Percentiles rank a stretch among this genome's conserved stretches.
Conservation (phyloP, 2,329 filamentous ascomycete species). For the Ophioceras dolichostomum region DNA sequence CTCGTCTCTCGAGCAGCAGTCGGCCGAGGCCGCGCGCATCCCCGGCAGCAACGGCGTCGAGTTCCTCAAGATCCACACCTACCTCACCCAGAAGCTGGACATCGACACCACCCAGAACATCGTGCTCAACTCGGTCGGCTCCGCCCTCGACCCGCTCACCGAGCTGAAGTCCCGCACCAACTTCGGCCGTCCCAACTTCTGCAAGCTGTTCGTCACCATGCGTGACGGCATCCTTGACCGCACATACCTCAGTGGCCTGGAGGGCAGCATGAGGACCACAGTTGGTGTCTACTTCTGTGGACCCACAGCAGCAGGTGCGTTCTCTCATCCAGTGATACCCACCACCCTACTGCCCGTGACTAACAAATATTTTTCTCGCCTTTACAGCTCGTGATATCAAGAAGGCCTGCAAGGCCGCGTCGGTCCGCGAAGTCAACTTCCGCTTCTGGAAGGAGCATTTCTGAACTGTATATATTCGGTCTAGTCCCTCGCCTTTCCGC, state of each 20-base stretch:
- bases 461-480: constrained; percentile 20
- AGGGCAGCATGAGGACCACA: constrained; percentile 64
- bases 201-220: constrained; percentile 69
- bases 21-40: constrained; percentile 53
- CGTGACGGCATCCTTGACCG: constrained; percentile 76
- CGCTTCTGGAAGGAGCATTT: constrained; percentile 99
- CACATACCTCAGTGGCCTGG: constrained; percentile 72
- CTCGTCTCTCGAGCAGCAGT: constrained; percentile 81
- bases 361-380: background rate
- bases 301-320: constrained; percentile 56
- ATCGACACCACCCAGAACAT: constrained; percentile 92
- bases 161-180: constrained; percentile 85
- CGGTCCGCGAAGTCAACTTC: constrained; percentile 72
- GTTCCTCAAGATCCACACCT: constrained; percentile 96
- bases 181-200: constrained; percentile 89
- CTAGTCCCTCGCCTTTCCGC: background rate
- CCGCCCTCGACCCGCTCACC: constrained; percentile 78
- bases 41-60: constrained; percentile 59
- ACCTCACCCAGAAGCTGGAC: constrained; percentile 88
- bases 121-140: constrained; percentile 87
- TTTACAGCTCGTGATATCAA: constrained; percentile 67
- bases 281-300: constrained; percentile 98
- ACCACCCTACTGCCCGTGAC: too few species aligned
- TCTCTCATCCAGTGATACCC: too few species aligned
- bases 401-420: constrained; percentile 62